Conservation (phyloP, 2,329 filamentous ascomycete species). For the Plenodomus lindquistii region DNA sequence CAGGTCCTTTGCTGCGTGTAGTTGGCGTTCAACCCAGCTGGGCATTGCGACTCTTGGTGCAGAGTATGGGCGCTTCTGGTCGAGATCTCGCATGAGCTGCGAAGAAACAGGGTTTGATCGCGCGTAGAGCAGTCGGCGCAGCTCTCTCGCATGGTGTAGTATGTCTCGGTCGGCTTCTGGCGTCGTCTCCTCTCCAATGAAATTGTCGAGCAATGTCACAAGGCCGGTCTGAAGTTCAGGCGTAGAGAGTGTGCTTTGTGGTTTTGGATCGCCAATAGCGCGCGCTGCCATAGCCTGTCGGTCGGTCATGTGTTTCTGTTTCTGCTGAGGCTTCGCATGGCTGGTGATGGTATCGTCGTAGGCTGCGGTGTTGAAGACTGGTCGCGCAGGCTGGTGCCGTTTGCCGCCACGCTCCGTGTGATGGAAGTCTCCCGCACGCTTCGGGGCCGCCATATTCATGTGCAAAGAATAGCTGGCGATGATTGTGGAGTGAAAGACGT, state of each 20-base stretch:
- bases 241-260: slow-evolving; percentile 17
- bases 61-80: slow-evolving; percentile 31
- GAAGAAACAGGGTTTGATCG: slow-evolving; percentile 49
- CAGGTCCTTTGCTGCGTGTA: slow-evolving; percentile 42
- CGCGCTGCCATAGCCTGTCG: slow-evolving; percentile 1
- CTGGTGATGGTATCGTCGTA: not conserved
- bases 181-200: slow-evolving; percentile 32
- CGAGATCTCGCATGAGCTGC: slow-evolving; percentile 52
- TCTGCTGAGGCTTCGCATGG: slow-evolving; percentile 3
- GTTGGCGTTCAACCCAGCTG: slow-evolving; percentile 29
- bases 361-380: slow-evolving; percentile 4
- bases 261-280: not conserved
- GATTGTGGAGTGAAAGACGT: not conserved
- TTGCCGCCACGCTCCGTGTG: slow-evolving; percentile 26
- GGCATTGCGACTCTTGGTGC: slow-evolving; percentile 25
- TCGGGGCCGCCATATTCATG: slow-evolving; percentile 25
- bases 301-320: slow-evolving; percentile 2
- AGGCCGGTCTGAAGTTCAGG: slow-evolving; percentile 35
- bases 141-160: slow-evolving; percentile 33
- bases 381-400: slow-evolving; percentile 5
- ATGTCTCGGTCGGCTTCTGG: slow-evolving; percentile 28
- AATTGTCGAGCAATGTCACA: slow-evolving; percentile 34
- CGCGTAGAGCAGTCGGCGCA: slow-evolving; percentile 30
- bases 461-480: not conserved
- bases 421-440: slow-evolving; percentile 22